phyloP scores from a whole-genome alignment of 306 rosid species.

The Pyrus pyrifolia region DNA sequence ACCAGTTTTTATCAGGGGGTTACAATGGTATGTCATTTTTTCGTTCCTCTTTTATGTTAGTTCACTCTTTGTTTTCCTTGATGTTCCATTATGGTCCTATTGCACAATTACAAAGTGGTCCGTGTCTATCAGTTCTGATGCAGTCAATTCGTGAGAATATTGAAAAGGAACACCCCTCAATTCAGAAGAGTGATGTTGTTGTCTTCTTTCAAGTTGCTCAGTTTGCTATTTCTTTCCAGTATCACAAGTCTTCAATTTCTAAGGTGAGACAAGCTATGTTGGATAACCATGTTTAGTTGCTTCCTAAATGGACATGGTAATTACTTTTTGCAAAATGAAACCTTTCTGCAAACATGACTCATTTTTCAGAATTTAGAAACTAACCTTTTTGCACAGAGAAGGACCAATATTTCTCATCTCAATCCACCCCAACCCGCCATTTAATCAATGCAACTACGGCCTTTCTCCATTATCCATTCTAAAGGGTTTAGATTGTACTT shows the following conservation, averaged over 20 bases:
- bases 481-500: neutral
- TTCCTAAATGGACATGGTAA: neutral
- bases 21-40: constrained; percentile 56
- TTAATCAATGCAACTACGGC: neutral
- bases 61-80: neutral
- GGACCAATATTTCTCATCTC: neutral
- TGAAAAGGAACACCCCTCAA: constrained; percentile 71
- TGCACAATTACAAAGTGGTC: constrained; percentile 12
- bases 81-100: constrained; percentile 11
- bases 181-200: constrained; percentile 60
- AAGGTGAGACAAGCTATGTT: constrained; percentile 55
- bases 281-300: neutral
- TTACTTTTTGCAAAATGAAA: neutral
- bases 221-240: constrained; percentile 81
- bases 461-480: neutral
- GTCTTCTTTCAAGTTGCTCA: constrained; percentile 86
- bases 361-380: neutral
- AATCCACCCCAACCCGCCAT: neutral
- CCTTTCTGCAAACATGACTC: neutral
- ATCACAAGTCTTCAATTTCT: constrained; percentile 54
- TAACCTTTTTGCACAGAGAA: neutral
- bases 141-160: constrained; percentile 68
- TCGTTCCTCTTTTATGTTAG: neutral
- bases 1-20: constrained; percentile 72
- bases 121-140: constrained; percentile 62